Evolutionary conservation across 1,284 basidiomycete species (phyloP), one percentile per base, ranked within the genome.

Genomic region (Moesziomyces globuligerus): DNA sequence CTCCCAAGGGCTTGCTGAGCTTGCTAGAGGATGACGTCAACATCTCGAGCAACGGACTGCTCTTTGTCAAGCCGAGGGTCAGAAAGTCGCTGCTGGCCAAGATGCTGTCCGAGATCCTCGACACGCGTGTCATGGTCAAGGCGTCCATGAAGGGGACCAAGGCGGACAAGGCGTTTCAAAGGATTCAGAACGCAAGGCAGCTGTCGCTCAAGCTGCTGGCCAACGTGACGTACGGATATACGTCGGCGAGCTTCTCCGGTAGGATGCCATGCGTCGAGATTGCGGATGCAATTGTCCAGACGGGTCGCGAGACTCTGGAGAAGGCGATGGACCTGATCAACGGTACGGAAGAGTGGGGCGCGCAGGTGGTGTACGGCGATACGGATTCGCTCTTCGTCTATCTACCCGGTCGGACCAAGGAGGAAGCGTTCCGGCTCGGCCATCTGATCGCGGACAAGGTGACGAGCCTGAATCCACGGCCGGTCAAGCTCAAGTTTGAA

Each of bases 221-320:
- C 50, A 80, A 83, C 50, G 64, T 84, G 56, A 76, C 81, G 0
- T 97, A 97, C 78, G 94, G 94, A 0, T 98, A 98, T 81, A 97
- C 94, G 0, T 88, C 90, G 58, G 95, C 95, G 1, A 90, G 90
- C 2, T 97, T 89, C 78, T 97, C 94, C 17, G 95, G 96, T 3
- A 87, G 95, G 44, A 98, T 98, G 96, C 95, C 96, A 18, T 93
- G 92, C 20, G 94, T 98, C 18, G 94, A 98, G 84, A 92, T 98
- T 37, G 96, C 95, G 0, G 95, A 98, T 80, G 93, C 93, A 53
- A 98, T 98, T 70, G 95, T 98, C 0, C 94, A 98, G 84, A 94
- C 89, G 20, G 95, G 95, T 2, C 86, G 95, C 36, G 94, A 98
- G 84, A 98, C 93, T 0, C 85, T 98, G 18, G 94, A 98, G 83